Conservation (phyloP, 768 basidiomycete species). For the Russula emetica region DNA sequence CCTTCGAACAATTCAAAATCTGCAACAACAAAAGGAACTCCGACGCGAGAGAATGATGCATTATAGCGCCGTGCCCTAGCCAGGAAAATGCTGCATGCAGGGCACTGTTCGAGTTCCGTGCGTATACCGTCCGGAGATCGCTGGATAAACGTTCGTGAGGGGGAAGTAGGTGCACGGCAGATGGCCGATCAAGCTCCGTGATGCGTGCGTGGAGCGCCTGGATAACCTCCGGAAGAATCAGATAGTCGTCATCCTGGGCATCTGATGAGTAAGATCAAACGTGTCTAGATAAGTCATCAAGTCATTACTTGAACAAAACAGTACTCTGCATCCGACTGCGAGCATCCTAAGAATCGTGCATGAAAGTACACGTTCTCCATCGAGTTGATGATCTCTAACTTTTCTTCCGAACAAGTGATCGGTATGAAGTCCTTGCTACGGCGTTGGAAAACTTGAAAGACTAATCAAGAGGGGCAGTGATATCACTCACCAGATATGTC, state of each 20-base stretch:
- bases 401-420: constrained; percentile 41
- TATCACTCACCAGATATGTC: constrained; percentile 39
- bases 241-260: constrained; percentile 63
- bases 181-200: constrained; percentile 26
- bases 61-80: constrained; percentile 60
- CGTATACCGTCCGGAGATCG: constrained; percentile 43
- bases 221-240: constrained; percentile 55
- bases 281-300: constrained; percentile 29
- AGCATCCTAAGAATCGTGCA: constrained; percentile 57
- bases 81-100: constrained; percentile 60
- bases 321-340: constrained; percentile 45
- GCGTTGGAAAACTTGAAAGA: constrained; percentile 36
- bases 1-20: constrained; percentile 42
- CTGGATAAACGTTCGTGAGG: constrained; percentile 58
- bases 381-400: constrained; percentile 54
- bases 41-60: constrained; percentile 41
- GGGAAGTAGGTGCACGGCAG: constrained; percentile 52
- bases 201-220: constrained; percentile 45
- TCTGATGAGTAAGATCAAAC: not conserved
- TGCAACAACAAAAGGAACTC: constrained; percentile 49
- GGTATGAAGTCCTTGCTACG: constrained; percentile 19
- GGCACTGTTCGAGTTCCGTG: constrained; percentile 29
- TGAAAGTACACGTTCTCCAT: constrained; percentile 55
- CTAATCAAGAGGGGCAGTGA: not conserved
- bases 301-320: constrained; percentile 58